Evolutionary conservation across 371 early-diverging fungal genomes (phyloP).

Genomic region (Mortierella polycephala): DNA sequence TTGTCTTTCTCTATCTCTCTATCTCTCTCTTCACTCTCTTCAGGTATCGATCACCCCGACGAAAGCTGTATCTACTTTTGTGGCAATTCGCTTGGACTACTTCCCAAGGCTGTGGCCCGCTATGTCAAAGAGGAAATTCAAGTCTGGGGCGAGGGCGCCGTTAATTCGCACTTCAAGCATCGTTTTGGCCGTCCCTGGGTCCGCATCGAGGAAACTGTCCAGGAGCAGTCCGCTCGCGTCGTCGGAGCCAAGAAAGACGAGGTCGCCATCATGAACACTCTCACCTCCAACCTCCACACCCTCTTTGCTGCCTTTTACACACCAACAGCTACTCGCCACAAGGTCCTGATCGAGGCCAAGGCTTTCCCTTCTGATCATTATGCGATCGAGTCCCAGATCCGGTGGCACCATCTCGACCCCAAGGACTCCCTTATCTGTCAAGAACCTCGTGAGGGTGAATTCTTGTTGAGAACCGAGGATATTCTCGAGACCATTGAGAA

Average conservation of each 20-base stretch:
- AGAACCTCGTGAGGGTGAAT: slow-evolving; percentile 80
- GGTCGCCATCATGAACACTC: slow-evolving; percentile 91
- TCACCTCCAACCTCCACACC: slow-evolving; percentile 93
- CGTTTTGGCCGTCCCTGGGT: slow-evolving; percentile 90
- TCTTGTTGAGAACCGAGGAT: slow-evolving; percentile 78
- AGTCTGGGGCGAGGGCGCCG: slow-evolving; percentile 77
- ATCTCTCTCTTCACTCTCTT: slow-evolving; percentile 4
- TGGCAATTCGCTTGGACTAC: slow-evolving; percentile 94
- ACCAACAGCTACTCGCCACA: slow-evolving; percentile 80
- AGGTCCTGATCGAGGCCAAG: slow-evolving; percentile 92
- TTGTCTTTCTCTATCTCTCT: not conserved
- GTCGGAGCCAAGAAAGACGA: slow-evolving; percentile 89
- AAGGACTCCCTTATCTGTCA: slow-evolving; percentile 75
- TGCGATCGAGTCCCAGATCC: slow-evolving; percentile 88
- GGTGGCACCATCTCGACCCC: slow-evolving; percentile 85
- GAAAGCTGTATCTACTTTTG: slow-evolving; percentile 82
- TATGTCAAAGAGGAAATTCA: slow-evolving; percentile 89
- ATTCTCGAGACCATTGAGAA: slow-evolving; percentile 80
- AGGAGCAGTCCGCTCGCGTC: slow-evolving; percentile 75
- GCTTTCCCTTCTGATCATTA: slow-evolving; percentile 97
- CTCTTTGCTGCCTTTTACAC: slow-evolving; percentile 92
- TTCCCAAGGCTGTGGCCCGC: slow-evolving; percentile 76
- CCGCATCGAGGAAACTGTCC: slow-evolving; percentile 81
- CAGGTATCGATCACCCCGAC: slow-evolving; percentile 49
- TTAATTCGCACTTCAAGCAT: slow-evolving; percentile 80